Percentiles rank a stretch among this genome's conserved stretches.
Conservation (phyloP, 2,329 filamentous ascomycete genomes). For the Colletotrichum sidae region DNA sequence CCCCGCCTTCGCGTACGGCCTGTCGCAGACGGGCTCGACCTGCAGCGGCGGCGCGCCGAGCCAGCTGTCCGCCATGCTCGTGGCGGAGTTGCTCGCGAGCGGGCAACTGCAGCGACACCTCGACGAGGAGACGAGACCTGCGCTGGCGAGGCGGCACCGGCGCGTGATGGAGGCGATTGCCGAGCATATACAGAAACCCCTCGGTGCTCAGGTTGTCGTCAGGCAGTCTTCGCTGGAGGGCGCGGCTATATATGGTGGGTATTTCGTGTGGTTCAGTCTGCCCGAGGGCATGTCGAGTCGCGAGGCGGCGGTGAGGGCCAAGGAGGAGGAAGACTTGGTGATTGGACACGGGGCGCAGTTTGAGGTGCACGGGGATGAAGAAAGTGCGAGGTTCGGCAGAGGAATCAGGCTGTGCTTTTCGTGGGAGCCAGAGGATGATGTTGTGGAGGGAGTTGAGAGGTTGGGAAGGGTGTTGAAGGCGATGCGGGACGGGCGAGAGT, state of each 20-base stretch:
- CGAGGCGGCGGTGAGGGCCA: conserved; percentile 67
- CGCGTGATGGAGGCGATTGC: conserved; percentile 70
- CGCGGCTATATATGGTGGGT: conserved; percentile 75
- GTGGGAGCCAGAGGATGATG: conserved; percentile 74
- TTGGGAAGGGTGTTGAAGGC: conserved; percentile 61
- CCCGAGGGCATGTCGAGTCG: conserved; percentile 62
- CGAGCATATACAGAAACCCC: conserved; percentile 65
- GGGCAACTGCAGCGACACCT: conserved; percentile 60
- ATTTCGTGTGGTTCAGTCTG: conserved; percentile 85
- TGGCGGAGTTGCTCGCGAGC: conserved; percentile 59
- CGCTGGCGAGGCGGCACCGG: conserved; percentile 57
- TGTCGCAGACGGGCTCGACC: conserved; percentile 65
- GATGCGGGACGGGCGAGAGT: conserved; percentile 44
- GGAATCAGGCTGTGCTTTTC: conserved; percentile 77
- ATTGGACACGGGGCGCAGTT: conserved; percentile 79
- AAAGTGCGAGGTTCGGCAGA: conserved; percentile 65
- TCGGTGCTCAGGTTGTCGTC: conserved; percentile 62
- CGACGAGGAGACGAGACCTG: conserved; percentile 54
- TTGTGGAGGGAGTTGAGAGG: conserved; percentile 76
- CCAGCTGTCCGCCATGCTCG: conserved; percentile 64
- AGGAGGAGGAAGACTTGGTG: conserved; percentile 72
- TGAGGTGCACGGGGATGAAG: conserved; percentile 70
- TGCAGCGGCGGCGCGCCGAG: conserved; percentile 68
- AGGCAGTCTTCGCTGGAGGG: conserved; percentile 49
- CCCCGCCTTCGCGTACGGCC: conserved; percentile 61